Evolutionary conservation across 116 monocot species (phyloP).

Genomic region (Posidonia oceanica): DNA sequence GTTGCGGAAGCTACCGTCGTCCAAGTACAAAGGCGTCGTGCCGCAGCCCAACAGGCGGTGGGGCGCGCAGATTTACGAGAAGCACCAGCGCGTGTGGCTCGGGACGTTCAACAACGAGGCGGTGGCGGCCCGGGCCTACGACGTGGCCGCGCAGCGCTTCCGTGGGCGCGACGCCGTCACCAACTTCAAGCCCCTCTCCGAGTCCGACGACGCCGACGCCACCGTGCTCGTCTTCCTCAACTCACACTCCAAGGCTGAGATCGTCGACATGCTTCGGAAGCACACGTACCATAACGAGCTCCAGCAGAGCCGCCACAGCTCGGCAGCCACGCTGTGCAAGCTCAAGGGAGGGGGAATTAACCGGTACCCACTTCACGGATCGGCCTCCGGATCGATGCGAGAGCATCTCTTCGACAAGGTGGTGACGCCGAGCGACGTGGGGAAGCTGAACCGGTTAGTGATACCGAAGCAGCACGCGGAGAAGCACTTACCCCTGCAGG

Average conservation of each 20-base stretch:
- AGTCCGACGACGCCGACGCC: slow-evolving; percentile 9
- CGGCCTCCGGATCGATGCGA: not conserved
- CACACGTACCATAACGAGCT: slow-evolving; percentile 68
- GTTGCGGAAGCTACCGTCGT: slow-evolving; percentile 51
- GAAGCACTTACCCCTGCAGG: slow-evolving; percentile 38
- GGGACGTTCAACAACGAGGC: slow-evolving; percentile 67
- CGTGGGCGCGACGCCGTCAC: slow-evolving; percentile 66
- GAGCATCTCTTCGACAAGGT: slow-evolving; percentile 54
- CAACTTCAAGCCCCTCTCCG: slow-evolving; percentile 47
- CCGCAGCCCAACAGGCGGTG: slow-evolving; percentile 81
- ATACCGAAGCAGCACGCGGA: slow-evolving; percentile 28
- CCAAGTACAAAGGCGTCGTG: slow-evolving; percentile 70
- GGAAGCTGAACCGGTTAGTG: slow-evolving; percentile 57
- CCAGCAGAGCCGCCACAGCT: slow-evolving; percentile 8
- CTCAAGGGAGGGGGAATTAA: not conserved
- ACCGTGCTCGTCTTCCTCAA: slow-evolving; percentile 13
- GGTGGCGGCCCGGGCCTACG: slow-evolving; percentile 65
- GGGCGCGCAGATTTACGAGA: slow-evolving; percentile 57
- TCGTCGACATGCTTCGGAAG: slow-evolving; percentile 70
- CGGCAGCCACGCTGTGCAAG: not conserved
- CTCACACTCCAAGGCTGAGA: slow-evolving; percentile 21
- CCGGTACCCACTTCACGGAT: not conserved
- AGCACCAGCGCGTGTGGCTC: slow-evolving; percentile 52
- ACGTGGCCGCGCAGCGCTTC: slow-evolving; percentile 67
- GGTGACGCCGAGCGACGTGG: slow-evolving; percentile 76